A percentile compares a stretch with the other conserved stretches of the same genome.
phyloP scores from a whole-genome alignment of 169 alveolate genomes.

The Plasmodium ovale region DNA sequence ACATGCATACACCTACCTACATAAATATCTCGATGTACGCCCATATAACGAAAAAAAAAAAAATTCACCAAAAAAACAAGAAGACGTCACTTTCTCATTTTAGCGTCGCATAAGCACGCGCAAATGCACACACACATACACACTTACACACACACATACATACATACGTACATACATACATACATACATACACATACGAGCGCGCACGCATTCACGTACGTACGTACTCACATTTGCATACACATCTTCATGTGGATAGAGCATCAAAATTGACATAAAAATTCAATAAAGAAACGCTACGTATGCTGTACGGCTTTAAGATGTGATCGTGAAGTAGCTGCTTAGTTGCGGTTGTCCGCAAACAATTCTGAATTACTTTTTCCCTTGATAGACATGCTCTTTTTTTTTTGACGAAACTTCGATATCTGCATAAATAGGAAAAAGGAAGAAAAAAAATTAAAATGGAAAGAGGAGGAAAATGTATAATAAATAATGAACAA shows the following conservation, averaged over 20 bases:
- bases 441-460: background rate
- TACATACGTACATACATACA: background rate
- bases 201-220: background rate
- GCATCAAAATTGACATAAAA: background rate
- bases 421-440: slow-evolving; percentile 32
- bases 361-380: background rate
- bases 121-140: background rate
- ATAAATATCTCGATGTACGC: background rate
- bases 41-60: background rate
- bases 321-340: background rate
- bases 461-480: background rate
- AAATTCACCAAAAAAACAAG: background rate
- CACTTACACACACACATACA: background rate
- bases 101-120: background rate
- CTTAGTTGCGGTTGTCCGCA: background rate
- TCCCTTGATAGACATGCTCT: slow-evolving; percentile 7
- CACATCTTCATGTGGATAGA: background rate
- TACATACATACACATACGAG: background rate
- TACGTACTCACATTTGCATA: background rate
- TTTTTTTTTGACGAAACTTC: slow-evolving; percentile 60
- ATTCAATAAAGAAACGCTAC: background rate
- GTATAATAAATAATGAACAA: background rate
- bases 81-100: background rate
- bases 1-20: background rate
- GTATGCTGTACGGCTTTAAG: background rate